phyloP scores from a whole-genome alignment of 1,139 yeast species.

The Taphrina flavorubra region DNA sequence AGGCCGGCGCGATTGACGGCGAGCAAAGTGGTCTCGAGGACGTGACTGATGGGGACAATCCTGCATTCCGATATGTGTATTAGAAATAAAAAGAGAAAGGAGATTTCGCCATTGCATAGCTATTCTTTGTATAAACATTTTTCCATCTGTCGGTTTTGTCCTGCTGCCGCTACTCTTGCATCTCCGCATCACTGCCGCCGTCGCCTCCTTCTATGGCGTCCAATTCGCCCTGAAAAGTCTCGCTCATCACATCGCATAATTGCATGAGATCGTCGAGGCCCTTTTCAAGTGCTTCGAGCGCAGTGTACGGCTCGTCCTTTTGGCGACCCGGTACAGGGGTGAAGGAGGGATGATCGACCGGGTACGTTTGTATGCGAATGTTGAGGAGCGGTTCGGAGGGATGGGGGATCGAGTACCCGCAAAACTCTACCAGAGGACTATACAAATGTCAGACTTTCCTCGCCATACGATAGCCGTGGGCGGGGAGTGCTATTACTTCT shows the following conservation, averaged over 20 bases:
- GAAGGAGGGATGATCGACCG: conserved; percentile 37
- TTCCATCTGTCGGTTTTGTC: no score
- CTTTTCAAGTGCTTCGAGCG: conserved; percentile 89
- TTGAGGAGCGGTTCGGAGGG: conserved; percentile 92
- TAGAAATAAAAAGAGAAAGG: conserved; percentile 47
- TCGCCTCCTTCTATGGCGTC: conserved; percentile 17
- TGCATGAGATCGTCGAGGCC: conserved; percentile 86
- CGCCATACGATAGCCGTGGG: background rate
- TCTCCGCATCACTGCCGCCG: conserved; percentile 13
- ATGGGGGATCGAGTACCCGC: conserved; percentile 99
- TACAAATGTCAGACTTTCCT: background rate
- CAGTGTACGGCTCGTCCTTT: conserved; percentile 63
- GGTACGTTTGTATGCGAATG: conserved; percentile 95
- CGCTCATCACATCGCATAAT: conserved; percentile 82
- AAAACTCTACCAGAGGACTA: conserved; percentile 90
- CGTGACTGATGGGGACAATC: conserved; percentile 29
- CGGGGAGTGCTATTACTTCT: conserved; percentile 58
- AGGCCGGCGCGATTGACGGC: background rate
- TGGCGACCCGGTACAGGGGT: background rate
- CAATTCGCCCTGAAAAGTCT: conserved; percentile 57
- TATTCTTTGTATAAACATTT: conserved; percentile 44
- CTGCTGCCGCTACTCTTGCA: background rate
- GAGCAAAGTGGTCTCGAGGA: conserved; percentile 32
- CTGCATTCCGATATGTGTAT: conserved; percentile 32
- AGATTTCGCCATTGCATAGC: conserved; percentile 46